Evolutionary conservation across 2,329 filamentous ascomycete genomes (phyloP), one percentile per base, ranked within the genome.

Genomic region (Exophiala sp.): DNA sequence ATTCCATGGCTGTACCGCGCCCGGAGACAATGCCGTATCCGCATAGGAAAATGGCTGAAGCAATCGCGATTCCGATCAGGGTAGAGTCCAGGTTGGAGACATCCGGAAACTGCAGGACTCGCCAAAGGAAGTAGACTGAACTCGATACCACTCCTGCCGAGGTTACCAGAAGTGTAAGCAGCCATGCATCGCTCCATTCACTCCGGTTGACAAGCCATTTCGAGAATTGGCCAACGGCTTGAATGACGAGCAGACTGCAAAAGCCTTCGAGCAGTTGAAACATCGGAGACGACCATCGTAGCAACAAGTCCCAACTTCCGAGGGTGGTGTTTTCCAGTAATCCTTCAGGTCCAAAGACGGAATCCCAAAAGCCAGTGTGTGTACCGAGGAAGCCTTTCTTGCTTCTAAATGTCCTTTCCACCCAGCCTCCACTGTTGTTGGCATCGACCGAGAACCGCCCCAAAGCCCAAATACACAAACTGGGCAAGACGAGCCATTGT

Each of bases 201-300:
- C 77, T 75, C 65, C 88, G 80, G 73, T 97, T 97, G 51, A 97
- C 92, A 29, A 97, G 81, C 86, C 91, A 97, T 70, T 89, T 83
- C 16, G 94, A 95, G 62, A 97, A 91, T 70, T 96, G 92, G 0
- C 94, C 94, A 11, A 89, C 87, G 14, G 91, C 90, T 72, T 99
- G 94, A 54, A 99, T 97, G 61, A 97, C 91, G 52, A 97, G 76
- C 64, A 99, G 75, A 67, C 90, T 97, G 77, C 94, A 97, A 74
- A 99, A 99, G 5, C 94, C 94, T 72, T 99, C 94, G 48, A 88
- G 83, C 7, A 99, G 78, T 74, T 99, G 94, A 75, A 97, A 99
- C 47, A 95, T 81, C 0, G 94, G 94, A 3, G 89, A 95, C 33
- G 91, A 95, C 76, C 95, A 97, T 67, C 86, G 82, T 71, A 99